phyloP scores from a whole-genome alignment of 1,284 basidiomycete species.

The Microbotryum silenes-acaulis region DNA sequence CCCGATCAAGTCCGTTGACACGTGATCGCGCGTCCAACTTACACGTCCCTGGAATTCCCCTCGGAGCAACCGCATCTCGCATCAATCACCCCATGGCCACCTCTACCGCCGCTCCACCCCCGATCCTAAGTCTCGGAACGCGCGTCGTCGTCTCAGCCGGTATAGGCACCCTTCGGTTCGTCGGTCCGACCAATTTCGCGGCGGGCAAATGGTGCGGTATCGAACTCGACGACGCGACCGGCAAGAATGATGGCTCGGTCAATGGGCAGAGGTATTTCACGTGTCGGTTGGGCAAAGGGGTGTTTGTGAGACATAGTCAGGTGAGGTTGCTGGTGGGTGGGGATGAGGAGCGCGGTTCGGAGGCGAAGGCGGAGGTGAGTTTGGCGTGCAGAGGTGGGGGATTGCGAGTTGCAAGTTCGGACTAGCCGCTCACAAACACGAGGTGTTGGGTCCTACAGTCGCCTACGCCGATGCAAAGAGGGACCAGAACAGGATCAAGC shows the following conservation, averaged over 20 bases:
- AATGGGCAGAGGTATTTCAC: conserved; percentile 76
- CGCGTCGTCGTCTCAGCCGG: conserved; percentile 70
- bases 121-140: conserved; percentile 37
- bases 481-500: not conserved
- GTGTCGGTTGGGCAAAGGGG: conserved; percentile 65
- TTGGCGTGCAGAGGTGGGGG: not conserved
- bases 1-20: no score
- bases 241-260: conserved; percentile 94
- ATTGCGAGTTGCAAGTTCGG: not conserved
- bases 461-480: not conserved
- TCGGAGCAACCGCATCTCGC: no score
- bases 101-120: not conserved
- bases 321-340: conserved; percentile 53
- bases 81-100: not conserved
- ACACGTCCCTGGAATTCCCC: no score
- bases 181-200: conserved; percentile 72
- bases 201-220: conserved; percentile 92
- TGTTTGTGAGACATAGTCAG: conserved; percentile 84
- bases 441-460: not conserved
- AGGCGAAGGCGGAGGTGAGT: not conserved
- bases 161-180: conserved; percentile 76
- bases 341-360: not conserved
- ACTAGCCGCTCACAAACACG: not conserved
- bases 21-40: no score
- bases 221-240: conserved; percentile 63